Conservation (phyloP, 129 eudicot genomes). For the Solidago caesia region DNA sequence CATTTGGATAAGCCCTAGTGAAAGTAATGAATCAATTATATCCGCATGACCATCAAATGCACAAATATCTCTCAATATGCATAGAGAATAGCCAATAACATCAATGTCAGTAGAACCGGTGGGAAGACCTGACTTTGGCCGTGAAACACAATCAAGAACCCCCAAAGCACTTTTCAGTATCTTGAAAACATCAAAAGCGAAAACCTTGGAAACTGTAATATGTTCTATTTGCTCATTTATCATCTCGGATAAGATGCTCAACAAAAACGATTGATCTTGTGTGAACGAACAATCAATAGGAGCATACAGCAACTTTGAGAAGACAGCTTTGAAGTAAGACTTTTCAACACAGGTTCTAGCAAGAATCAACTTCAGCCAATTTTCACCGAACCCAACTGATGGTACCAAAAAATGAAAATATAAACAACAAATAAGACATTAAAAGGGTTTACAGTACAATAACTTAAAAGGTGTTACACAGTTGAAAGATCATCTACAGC, state of each 20-base stretch:
- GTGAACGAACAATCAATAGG: conserved; percentile 32
- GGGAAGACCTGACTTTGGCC: conserved; percentile 53
- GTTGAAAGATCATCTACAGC: not conserved
- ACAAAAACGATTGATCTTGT: conserved; percentile 56
- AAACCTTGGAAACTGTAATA: conserved; percentile 38
- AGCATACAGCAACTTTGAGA: conserved; percentile 34
- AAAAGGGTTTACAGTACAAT: not conserved
- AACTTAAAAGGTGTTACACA: not conserved
- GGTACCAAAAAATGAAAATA: not conserved
- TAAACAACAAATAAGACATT: not conserved
- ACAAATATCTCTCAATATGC: conserved; percentile 69
- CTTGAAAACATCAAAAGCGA: conserved; percentile 42
- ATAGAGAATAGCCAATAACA: conserved; percentile 69
- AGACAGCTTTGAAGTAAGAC: conserved; percentile 42
- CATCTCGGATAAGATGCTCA: conserved; percentile 60
- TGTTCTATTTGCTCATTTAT: conserved; percentile 59
- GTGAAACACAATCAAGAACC: conserved; percentile 39
- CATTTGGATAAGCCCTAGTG: conserved; percentile 58
- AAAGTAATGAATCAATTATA: conserved; percentile 41
- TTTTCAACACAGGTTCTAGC: conserved; percentile 68
- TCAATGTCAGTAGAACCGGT: conserved; percentile 52
- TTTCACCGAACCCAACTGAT: conserved; percentile 60
- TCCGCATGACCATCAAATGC: conserved; percentile 46
- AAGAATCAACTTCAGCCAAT: conserved; percentile 68
- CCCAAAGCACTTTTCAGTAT: conserved; percentile 40